Percentiles rank a stretch among this genome's conserved stretches.
Evolutionary conservation across 257 asterid genomes (phyloP).

Genomic region (Gardenia jasminoides): DNA sequence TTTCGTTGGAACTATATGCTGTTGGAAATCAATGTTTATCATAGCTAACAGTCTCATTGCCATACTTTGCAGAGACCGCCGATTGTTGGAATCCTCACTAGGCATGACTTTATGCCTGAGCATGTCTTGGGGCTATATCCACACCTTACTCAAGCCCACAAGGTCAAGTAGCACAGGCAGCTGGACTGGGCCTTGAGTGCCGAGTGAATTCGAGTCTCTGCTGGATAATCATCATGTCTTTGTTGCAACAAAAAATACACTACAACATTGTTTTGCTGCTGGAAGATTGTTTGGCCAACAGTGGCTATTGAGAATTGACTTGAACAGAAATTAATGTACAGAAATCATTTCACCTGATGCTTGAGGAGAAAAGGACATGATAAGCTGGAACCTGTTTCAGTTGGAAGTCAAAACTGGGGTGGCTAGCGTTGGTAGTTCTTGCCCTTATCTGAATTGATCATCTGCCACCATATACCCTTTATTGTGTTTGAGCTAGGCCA

Average conservation of each 20-base stretch:
- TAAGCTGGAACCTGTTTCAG: no score
- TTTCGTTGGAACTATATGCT: background rate
- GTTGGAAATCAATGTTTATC: background rate
- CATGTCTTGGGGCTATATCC: slow-evolving; percentile 30
- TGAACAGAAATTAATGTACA: background rate
- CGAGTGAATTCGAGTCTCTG: background rate
- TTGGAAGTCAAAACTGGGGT: no score
- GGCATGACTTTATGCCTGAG: slow-evolving; percentile 36
- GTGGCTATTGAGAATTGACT: background rate
- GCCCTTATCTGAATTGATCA: no score
- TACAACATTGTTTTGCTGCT: no score
- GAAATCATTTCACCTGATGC: background rate
- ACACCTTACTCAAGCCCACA: slow-evolving; percentile 15
- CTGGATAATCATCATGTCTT: no score
- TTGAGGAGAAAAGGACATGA: background rate
- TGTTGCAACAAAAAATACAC: no score
- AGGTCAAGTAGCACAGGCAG: background rate
- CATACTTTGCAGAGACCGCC: slow-evolving; percentile 31
- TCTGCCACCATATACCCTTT: no score
- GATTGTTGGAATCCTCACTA: slow-evolving; percentile 28
- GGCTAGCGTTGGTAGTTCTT: no score
- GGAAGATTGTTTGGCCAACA: background rate
- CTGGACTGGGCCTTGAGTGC: background rate
- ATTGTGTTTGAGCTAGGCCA: no score
- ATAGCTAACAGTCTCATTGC: slow-evolving; percentile 4